Base-by-base conservation (phyloP, 2,329 filamentous ascomycete genomes). In the Fusarium pilosicola region DNA sequence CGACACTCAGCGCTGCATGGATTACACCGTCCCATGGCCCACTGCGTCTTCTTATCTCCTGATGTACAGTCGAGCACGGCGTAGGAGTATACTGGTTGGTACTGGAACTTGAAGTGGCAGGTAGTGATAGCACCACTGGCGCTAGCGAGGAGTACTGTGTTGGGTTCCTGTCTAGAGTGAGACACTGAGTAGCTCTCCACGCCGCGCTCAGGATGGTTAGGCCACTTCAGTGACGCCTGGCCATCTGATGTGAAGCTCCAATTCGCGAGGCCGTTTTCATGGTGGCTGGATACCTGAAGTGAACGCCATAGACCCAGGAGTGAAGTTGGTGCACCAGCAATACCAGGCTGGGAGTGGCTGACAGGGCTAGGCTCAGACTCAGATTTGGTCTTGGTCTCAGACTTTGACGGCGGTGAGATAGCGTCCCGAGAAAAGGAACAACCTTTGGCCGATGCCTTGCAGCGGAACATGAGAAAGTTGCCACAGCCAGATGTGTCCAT, bases 401-500 rank as follows among this genome's bases (percentile, higher is more conserved):
- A 18, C 10, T 61, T 17, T 1, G 30, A 22, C 3, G 14, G 11
- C 14, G 24, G 24, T 2, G 22, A 62, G 7, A 15, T 20, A 10
- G 17, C 11, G 4, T 51, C 62, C 11, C 18, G 11, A 20, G 45
- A 64, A 38, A 44, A 64, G 9, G 24, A 36, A 38, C 56, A 51
- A 2, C 38, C 45, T 17, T 14, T 11, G 3, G 24, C 30, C 4
- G 57, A 49, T 5, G 24, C 10, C 14, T 64, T 64, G 0, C 56
- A 62, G 11, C 45, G 62, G 30, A 64, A 64, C 45, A 62, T 64
- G 7, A 64, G 56, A 62, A 64, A 51, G 38, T 51, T 64, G 0
- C 56, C 56, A 1, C 44, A 62, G 3, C 56, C 56, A 51, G 62
- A 56, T 18, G 38, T 62, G 10, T 64, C 62, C 45, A 64, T 64